Conservation (phyloP, 2,329 filamentous ascomycete genomes). For the Clonostachys solani region DNA sequence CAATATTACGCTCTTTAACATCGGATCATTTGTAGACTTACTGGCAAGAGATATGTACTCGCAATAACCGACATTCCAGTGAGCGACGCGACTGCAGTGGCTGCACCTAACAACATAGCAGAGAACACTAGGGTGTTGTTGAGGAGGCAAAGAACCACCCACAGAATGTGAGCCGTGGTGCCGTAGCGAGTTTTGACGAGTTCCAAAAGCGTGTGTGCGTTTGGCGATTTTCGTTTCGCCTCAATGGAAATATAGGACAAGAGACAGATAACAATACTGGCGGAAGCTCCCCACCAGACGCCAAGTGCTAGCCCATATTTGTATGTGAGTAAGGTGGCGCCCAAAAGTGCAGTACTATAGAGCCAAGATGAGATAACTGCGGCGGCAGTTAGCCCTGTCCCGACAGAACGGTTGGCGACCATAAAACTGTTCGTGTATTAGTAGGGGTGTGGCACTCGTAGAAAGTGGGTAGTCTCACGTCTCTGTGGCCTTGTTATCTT, state of each 20-base stretch:
- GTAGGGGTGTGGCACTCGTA: neutral
- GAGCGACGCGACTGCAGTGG: slow-evolving; percentile 34
- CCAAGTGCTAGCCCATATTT: slow-evolving; percentile 59
- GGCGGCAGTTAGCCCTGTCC: slow-evolving; percentile 4
- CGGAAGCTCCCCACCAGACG: slow-evolving; percentile 53
- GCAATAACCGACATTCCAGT: slow-evolving; percentile 51
- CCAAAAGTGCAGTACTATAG: slow-evolving; percentile 74
- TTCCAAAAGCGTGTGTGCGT: slow-evolving; percentile 76
- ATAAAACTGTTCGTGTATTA: neutral
- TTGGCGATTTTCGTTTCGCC: slow-evolving; percentile 74
- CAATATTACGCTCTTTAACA: too few relatives aligned
- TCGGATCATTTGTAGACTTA: too few relatives aligned
- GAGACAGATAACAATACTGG: slow-evolving; percentile 75
- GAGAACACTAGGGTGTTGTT: slow-evolving; percentile 80
- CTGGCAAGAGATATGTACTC: slow-evolving; percentile 74
- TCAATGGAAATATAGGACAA: slow-evolving; percentile 84
- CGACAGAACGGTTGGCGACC: slow-evolving; percentile 6
- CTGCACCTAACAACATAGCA: slow-evolving; percentile 76
- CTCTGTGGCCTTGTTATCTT: slow-evolving; percentile 65
- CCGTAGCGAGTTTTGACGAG: slow-evolving; percentile 75
- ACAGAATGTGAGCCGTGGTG: slow-evolving; percentile 61
- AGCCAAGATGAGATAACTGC: slow-evolving; percentile 55
- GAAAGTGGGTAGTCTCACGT: slow-evolving; percentile 20
- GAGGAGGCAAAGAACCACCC: slow-evolving; percentile 71
- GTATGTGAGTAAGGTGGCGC: slow-evolving; percentile 71